Percentiles rank a stretch among this genome's conserved stretches.
phyloP scores from a whole-genome alignment of 129 eudicot genomes.

The Silybum marianum region DNA sequence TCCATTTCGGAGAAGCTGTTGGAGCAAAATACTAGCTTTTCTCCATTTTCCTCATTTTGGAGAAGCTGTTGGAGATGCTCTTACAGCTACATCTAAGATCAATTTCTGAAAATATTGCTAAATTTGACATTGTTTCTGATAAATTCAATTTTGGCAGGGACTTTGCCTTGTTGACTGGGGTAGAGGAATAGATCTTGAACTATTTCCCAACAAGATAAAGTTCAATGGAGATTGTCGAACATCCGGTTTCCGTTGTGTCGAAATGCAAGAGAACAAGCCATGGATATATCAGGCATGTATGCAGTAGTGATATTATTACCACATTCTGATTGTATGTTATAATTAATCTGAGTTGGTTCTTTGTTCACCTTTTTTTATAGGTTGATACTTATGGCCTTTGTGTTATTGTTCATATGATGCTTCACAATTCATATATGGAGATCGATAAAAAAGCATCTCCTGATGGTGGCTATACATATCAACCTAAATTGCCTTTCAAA shows the following conservation, averaged over 20 bases:
- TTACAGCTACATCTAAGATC: too few relatives aligned
- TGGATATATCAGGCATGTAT: conserved; percentile 83
- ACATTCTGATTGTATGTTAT: background rate
- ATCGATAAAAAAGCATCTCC: conserved; percentile 57
- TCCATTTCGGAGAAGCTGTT: too few relatives aligned
- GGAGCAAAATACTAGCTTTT: too few relatives aligned
- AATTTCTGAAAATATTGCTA: background rate
- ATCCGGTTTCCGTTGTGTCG: conserved; percentile 88
- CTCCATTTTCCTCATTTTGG: too few relatives aligned
- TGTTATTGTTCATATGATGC: conserved; percentile 93
- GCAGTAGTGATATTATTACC: background rate
- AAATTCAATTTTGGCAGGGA: conserved; percentile 57
- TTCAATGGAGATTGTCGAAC: conserved; percentile 89
- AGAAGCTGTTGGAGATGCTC: too few relatives aligned
- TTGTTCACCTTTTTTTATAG: conserved; percentile 7
- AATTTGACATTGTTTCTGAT: background rate
- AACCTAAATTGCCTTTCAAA: conserved; percentile 70
- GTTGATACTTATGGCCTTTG: conserved; percentile 81
- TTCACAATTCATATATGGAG: conserved; percentile 84
- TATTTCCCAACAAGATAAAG: conserved; percentile 65
- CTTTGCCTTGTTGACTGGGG: conserved; percentile 99
- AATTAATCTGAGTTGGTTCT: background rate
- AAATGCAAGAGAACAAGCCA: conserved; percentile 93
- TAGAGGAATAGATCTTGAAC: conserved; percentile 80
- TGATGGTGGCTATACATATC: conserved; percentile 53